A percentile compares a stretch with the other conserved stretches of the same genome.
phyloP scores from a whole-genome alignment of 148 eudicot genomes.

The Rheum nobile region DNA sequence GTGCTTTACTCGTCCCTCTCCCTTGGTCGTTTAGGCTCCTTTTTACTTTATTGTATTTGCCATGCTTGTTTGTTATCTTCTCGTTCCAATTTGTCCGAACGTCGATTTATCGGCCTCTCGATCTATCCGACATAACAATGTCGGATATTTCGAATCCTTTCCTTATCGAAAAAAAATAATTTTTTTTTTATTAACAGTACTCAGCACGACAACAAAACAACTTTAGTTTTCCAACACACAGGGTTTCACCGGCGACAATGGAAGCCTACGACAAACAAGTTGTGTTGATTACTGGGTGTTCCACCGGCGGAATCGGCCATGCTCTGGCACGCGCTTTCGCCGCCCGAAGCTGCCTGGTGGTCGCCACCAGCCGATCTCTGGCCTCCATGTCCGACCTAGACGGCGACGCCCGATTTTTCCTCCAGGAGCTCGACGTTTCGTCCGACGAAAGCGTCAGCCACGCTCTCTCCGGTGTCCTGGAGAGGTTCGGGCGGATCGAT shows the following conservation, averaged over 20 bases:
- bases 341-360: constrained; percentile 47
- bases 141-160: too few relatives aligned
- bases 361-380: constrained; percentile 55
- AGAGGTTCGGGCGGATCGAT: constrained; percentile 62
- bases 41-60: too few relatives aligned
- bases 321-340: constrained; percentile 75
- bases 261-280: constrained; percentile 26
- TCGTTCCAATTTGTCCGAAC: too few relatives aligned
- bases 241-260: constrained; percentile 5
- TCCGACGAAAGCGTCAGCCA: constrained; percentile 46
- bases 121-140: too few relatives aligned
- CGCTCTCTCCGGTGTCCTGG: constrained; percentile 34
- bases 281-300: constrained; percentile 68
- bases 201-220: too few relatives aligned
- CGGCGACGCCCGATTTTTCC: constrained; percentile 26
- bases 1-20: too few relatives aligned
- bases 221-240: too few relatives aligned
- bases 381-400: constrained; percentile 49
- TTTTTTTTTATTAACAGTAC: too few relatives aligned
- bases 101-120: too few relatives aligned
- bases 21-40: too few relatives aligned
- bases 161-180: too few relatives aligned
- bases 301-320: constrained; percentile 77
- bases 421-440: constrained; percentile 56
- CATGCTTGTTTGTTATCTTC: too few relatives aligned